These are phyloP conservation scores for Macrolepiota fuliginosa DNA, from an alignment of 768 basidiomycete species.

Conservation along the genomic window DNA sequence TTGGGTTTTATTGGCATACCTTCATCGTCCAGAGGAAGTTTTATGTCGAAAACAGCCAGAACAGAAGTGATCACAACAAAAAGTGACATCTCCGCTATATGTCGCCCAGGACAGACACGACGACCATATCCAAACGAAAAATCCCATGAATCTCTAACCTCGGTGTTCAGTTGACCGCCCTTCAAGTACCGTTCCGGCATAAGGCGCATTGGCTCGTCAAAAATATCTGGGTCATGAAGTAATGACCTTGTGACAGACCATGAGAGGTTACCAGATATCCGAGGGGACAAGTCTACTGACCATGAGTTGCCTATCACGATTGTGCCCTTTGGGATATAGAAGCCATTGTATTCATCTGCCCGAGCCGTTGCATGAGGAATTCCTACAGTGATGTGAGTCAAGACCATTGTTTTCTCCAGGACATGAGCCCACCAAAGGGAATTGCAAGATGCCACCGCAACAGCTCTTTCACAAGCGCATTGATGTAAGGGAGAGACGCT, in stretches of 20 bases:
- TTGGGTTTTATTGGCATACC: constrained; percentile 2
- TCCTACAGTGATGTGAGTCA: background rate
- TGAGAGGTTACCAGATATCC: background rate
- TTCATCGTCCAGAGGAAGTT: constrained; percentile 11
- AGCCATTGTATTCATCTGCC: constrained; percentile 16
- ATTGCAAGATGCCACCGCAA: constrained; percentile 30
- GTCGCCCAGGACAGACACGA: constrained; percentile 22
- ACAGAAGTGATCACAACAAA: constrained; percentile 16
- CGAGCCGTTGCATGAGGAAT: background rate
- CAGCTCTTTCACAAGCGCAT: constrained; percentile 33
- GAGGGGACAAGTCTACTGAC: background rate
- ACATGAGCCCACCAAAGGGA: constrained; percentile 30
- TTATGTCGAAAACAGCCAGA: constrained; percentile 17
- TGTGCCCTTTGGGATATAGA: too few species aligned
- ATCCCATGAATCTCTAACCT: constrained; percentile 18
- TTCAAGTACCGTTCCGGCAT: too few species aligned
- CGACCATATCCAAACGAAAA: constrained; percentile 28
- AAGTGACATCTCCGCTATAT: constrained; percentile 17
- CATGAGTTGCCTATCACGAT: too few species aligned
- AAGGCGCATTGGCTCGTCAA: constrained; percentile 21
- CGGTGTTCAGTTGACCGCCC: constrained; percentile 20
- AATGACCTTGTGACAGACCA: constrained; percentile 23
- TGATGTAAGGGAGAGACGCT: too few species aligned
- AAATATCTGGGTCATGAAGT: constrained; percentile 22
- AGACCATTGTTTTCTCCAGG: constrained; percentile 16